Conservation (phyloP, 2,329 filamentous ascomycete genomes). For the Beauveria australis region DNA sequence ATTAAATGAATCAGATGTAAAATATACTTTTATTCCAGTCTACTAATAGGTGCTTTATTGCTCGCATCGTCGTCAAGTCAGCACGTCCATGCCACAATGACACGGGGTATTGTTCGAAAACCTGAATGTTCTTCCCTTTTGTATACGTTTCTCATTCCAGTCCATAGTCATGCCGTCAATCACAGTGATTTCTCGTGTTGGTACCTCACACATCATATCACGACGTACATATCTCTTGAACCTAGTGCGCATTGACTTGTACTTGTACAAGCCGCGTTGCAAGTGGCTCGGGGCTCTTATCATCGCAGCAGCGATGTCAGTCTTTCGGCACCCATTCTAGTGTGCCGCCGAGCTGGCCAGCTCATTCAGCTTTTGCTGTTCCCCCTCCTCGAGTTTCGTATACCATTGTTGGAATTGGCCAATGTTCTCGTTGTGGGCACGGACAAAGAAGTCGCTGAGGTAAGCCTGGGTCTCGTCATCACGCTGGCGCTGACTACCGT, state of each 20-base stretch:
- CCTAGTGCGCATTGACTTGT: background rate
- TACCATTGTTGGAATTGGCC: slow-evolving; percentile 51
- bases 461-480: slow-evolving; percentile 90
- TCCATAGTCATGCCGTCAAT: background rate
- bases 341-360: slow-evolving; percentile 32
- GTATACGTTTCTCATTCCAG: background rate
- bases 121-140: background rate
- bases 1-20: background rate
- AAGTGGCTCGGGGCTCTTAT: background rate
- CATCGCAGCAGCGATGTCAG: background rate
- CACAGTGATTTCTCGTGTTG: background rate
- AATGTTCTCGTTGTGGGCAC: slow-evolving; percentile 46
- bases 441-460: slow-evolving; percentile 71
- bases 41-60: background rate
- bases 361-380: slow-evolving; percentile 48
- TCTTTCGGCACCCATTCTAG: slow-evolving; percentile 15
- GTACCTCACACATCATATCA: background rate
- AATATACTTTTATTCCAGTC: background rate
- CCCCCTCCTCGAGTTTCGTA: slow-evolving; percentile 43
- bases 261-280: background rate
- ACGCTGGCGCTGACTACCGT: slow-evolving; percentile 52
- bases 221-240: background rate
- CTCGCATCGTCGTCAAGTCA: background rate
- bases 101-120: background rate
- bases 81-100: background rate